Base-by-base conservation (phyloP, 257 asterid genomes). In the Nicotiana knightiana region DNA sequence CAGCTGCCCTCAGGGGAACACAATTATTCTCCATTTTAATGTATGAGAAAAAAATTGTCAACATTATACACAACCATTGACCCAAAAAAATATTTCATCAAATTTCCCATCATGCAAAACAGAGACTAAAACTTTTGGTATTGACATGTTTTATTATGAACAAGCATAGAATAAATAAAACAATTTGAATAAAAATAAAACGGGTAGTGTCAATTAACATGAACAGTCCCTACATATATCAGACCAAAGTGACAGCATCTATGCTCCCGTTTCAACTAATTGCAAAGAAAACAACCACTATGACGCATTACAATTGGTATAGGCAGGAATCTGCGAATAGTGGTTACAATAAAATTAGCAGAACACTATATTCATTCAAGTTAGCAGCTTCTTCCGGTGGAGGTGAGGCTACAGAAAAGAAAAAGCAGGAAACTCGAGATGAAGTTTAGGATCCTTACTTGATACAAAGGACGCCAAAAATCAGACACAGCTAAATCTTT, bases 391-490 rank as follows among this genome's bases (percentile, higher is more conserved):
- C 62, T 16, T 54, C 64, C 63, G 26, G 61, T 18, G 46, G 46
- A 46, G 11, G 3, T 62, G 13, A 63, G 76, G 78, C 33, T 61
- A 78, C 28, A 82, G 76, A 57, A 65, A 43, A 82, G 46, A 13
- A 75, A 81, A 75, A 58, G 82, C 43, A 68, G 81, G 33, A 64
- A 28, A 58, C 78, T 77, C 48, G 28, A 55, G 61, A 61, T 66
- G 80, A 82, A 48, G 57, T 37, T 58, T 61, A 59, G 21, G 73
- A 66, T 21, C 67, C 30, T 39, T 87, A 94, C 98, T 98, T 93
- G 97, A 85, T 91, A 96, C 32, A 93, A 83, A 58, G 97, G 99
- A 76, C 97, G 92, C 98, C 97, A 96, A 88, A 86, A 90, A 67
- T 96, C 97, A 54, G 94, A 88, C 87, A 93, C 93, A 85, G 66